Percentiles rank a stretch among this genome's conserved stretches.
Evolutionary conservation across 2,329 filamentous ascomycete genomes (phyloP).

Genomic region (Exophiala sideris): DNA sequence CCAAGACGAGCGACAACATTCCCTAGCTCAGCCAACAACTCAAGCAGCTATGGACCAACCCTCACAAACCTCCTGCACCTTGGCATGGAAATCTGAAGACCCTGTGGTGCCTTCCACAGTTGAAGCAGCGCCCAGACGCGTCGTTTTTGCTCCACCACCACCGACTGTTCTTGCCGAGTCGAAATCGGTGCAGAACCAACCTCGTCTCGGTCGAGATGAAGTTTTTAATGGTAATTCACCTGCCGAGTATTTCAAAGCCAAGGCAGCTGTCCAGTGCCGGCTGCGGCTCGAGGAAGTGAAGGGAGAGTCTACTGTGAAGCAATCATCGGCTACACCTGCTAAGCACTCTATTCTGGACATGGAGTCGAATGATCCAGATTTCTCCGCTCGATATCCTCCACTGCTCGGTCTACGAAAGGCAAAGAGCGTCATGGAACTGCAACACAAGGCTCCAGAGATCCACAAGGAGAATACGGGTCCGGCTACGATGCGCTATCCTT

Average conservation of each 20-base stretch:
- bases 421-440: constrained; percentile 17
- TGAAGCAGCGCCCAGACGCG: no score
- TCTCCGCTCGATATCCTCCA: constrained; percentile 36
- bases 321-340: background rate
- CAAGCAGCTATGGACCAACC: background rate
- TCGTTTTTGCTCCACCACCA: no score
- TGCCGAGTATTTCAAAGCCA: no score
- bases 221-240: no score
- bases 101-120: no score
- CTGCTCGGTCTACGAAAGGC: constrained; percentile 30
- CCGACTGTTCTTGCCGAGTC: no score
- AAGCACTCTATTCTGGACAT: constrained; percentile 32
- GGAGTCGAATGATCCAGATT: constrained; percentile 32
- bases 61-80: no score
- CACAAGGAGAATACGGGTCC: constrained; percentile 3
- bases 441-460: background rate
- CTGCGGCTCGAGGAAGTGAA: no score
- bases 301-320: background rate
- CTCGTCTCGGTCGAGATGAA: no score
- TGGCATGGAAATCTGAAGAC: background rate
- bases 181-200: no score
- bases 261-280: no score
- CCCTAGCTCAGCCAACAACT: background rate
- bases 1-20: background rate
- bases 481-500: constrained; percentile 22